A percentile compares a stretch with the other conserved stretches of the same genome.
Conservation (phyloP, 208 protist species). For the Lotmaria passim region DNA sequence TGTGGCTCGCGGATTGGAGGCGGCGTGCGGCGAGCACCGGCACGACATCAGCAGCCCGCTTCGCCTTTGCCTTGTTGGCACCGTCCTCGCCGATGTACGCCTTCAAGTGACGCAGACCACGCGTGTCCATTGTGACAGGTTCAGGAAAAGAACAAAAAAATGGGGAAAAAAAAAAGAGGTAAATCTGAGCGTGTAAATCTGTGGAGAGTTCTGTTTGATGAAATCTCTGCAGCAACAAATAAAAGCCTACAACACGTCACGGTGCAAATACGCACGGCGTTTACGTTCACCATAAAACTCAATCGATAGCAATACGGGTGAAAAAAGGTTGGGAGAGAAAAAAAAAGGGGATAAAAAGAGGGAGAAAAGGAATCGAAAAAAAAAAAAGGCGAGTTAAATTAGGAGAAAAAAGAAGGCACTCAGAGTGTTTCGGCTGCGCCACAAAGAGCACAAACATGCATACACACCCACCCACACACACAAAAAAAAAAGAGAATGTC, state of each 20-base stretch:
- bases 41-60: slow-evolving; percentile 58
- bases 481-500: too few species aligned
- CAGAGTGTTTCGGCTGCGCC: too few species aligned
- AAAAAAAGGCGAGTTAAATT: not conserved
- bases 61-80: slow-evolving; percentile 36
- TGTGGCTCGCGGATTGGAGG: not conserved
- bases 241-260: too few species aligned
- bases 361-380: not conserved
- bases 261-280: not conserved
- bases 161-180: not conserved
- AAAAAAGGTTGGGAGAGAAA: not conserved
- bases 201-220: too few species aligned
- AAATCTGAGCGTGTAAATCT: too few species aligned
- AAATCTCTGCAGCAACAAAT: too few species aligned
- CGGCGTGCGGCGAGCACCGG: slow-evolving; percentile 49
- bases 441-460: too few species aligned
- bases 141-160: slow-evolving; percentile 8
- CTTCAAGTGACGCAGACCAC: slow-evolving; percentile 53
- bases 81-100: slow-evolving; percentile 46
- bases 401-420: too few species aligned
- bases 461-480: too few species aligned
- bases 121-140: slow-evolving; percentile 32
- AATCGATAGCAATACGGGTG: too few species aligned
- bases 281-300: too few species aligned
- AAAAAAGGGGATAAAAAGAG: not conserved